Conservation (phyloP, 192 early-diverging fungal species). For the Coemansia sp. region DNA sequence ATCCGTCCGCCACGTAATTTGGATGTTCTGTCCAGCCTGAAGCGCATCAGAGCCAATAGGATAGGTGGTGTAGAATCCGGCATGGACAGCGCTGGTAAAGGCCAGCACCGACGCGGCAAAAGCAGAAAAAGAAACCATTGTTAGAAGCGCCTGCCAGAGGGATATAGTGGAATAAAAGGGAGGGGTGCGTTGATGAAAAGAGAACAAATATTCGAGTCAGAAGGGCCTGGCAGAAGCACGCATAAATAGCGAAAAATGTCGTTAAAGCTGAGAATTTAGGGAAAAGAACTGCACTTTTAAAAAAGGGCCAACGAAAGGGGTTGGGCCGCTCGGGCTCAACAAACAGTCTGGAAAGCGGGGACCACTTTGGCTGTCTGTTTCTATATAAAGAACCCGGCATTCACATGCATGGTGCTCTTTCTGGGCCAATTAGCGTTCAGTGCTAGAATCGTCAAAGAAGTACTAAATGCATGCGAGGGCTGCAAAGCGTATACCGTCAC, state of each 20-base stretch:
- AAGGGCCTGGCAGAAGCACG: background rate
- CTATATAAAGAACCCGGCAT: background rate
- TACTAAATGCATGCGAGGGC: background rate
- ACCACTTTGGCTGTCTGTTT: background rate
- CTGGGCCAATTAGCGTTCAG: background rate
- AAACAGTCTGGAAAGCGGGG: background rate
- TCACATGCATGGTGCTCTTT: background rate
- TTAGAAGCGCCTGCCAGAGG: slow-evolving; percentile 8
- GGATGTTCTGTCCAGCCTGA: slow-evolving; percentile 43
- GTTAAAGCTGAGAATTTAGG: background rate
- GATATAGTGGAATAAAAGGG: background rate
- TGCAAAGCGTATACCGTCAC: too few relatives aligned
- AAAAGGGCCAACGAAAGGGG: background rate
- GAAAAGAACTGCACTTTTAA: background rate
- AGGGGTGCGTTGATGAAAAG: background rate
- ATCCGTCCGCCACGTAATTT: slow-evolving; percentile 36
- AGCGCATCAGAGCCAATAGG: slow-evolving; percentile 41
- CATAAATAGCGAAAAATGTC: slow-evolving; percentile 1
- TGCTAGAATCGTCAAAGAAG: background rate
- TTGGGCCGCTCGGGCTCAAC: background rate
- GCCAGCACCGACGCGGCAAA: slow-evolving; percentile 32
- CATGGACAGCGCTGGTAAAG: slow-evolving; percentile 34
- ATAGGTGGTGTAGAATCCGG: slow-evolving; percentile 55
- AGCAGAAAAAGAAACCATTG: slow-evolving; percentile 44
- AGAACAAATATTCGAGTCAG: background rate